These are phyloP conservation scores for Fomitopsis schrenkii DNA, from an alignment of 1,284 basidiomycete species.

Conservation along the genomic window DNA sequence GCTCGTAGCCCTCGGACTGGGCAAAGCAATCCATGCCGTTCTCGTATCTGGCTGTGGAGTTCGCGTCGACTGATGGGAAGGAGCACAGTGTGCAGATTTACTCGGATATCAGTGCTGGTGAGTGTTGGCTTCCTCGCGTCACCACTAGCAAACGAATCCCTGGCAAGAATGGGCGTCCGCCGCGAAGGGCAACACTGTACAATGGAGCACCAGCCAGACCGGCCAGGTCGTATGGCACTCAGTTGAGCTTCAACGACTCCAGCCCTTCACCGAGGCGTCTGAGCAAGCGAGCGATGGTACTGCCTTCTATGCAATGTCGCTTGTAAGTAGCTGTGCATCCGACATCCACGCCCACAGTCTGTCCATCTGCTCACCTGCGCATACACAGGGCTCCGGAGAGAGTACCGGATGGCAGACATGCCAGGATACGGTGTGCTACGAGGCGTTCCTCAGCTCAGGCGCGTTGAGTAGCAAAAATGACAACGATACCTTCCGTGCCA, in stretches of 20 bases:
- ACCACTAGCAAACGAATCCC: neutral
- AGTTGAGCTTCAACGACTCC: constrained; percentile 9
- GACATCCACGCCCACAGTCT: too few relatives aligned
- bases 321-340: neutral
- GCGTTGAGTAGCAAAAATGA: neutral
- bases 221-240: constrained; percentile 13
- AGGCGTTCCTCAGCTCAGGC: neutral
- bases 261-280: constrained; percentile 7
- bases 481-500: neutral
- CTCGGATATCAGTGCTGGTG: constrained; percentile 12
- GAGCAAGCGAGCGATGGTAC: constrained; percentile 18
- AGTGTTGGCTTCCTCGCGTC: neutral
- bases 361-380: neutral
- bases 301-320: constrained; percentile 16
- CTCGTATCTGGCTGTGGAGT: constrained; percentile 13
- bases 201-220: constrained; percentile 8
- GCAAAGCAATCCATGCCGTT: constrained; percentile 17
- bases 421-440: neutral
- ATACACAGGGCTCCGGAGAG: neutral
- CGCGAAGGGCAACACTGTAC: constrained; percentile 4
- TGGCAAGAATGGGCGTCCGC: constrained; percentile 14
- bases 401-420: neutral
- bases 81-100: constrained; percentile 14
- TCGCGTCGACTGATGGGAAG: constrained; percentile 9
- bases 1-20: constrained; percentile 11